Percentiles rank a stretch among this genome's conserved stretches.
Evolutionary conservation across 495 filamentous ascomycete species (phyloP).

Genomic region (Tuber aestivum): DNA sequence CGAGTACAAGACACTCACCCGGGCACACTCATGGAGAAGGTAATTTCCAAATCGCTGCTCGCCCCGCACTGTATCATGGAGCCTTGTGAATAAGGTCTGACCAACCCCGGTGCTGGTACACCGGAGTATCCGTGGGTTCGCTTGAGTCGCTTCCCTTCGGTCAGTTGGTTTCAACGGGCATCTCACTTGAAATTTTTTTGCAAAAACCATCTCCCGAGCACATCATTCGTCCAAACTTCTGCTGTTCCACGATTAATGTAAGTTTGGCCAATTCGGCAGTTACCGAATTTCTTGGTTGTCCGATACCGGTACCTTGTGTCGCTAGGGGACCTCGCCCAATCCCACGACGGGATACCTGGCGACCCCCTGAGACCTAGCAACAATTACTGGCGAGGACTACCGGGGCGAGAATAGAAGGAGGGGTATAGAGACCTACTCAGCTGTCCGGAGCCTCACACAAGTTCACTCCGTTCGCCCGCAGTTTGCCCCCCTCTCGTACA

Average conservation of each 20-base stretch:
- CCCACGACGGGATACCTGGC: no score
- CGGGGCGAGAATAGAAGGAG: not conserved
- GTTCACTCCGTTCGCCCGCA: constrained; percentile 21
- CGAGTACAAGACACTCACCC: not conserved
- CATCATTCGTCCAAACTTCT: no score
- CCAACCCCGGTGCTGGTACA: not conserved
- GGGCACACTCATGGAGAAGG: not conserved
- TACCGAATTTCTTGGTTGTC: no score
- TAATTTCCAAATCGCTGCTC: not conserved
- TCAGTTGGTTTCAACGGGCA: not conserved
- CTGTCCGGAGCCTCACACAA: not conserved
- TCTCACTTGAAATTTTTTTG: not conserved
- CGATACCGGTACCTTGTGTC: no score
- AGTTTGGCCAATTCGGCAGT: no score
- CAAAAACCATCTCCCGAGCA: not conserved
- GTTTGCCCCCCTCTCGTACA: not conserved
- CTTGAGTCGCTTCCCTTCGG: not conserved
- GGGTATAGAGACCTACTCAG: not conserved
- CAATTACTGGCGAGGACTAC: not conserved
- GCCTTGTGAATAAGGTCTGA: not conserved
- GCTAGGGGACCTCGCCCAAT: no score
- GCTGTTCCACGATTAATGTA: no score
- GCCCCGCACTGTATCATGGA: not conserved
- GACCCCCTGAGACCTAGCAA: not conserved
- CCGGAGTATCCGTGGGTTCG: not conserved